Base-by-base conservation (phyloP, 2,329 filamentous ascomycete species). In the Fusarium sambucinum region DNA sequence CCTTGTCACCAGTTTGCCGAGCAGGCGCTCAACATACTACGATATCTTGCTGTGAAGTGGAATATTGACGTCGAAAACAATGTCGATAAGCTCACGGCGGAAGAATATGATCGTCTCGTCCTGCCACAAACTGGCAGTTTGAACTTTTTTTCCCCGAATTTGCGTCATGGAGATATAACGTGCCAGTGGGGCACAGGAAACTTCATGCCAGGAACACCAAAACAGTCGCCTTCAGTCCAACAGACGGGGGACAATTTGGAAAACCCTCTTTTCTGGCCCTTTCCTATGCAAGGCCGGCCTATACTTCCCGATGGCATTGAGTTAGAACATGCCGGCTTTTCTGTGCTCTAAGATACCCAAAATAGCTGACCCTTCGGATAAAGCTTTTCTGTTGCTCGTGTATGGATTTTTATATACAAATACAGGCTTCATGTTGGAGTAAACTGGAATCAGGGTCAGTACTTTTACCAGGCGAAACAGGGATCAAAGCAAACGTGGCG, bases 1-100 rank as follows among this genome's bases (percentile, higher is more conserved):
- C 84, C 84, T 0, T 88, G 86, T 55, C 86, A 89, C 68, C 84
- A 86, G 57, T 89, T 89, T 71, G 86, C 86, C 13, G 85, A 87
- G 69, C 86, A 88, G 68, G 86, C 86, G 0, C 81, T 88, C 46
- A 86, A 86, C 64, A 89, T 90, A 19, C 76, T 90, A 6, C 82
- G 83, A 1, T 88, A 85, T 63, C 78, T 90, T 2, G 84, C 86
- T 9, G 82, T 81, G 64, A 87, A 87, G 65, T 90, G 87, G 87
- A 80, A 86, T 33, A 83, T 89, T 35, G 79, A 86, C 3, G 81
- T 87, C 3, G 79, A 84, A 2, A 79, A 87, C 44, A 66, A 73
- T 13, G 64, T 61, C 23, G 67, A 75, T 13, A 73, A 75, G n/a
- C 63, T 76, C 23, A 73, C 67, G 2, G 69, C 71, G 1, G 74